Base-by-base conservation (phyloP, 495 filamentous ascomycete genomes). In the Xeromyces bisporus region DNA sequence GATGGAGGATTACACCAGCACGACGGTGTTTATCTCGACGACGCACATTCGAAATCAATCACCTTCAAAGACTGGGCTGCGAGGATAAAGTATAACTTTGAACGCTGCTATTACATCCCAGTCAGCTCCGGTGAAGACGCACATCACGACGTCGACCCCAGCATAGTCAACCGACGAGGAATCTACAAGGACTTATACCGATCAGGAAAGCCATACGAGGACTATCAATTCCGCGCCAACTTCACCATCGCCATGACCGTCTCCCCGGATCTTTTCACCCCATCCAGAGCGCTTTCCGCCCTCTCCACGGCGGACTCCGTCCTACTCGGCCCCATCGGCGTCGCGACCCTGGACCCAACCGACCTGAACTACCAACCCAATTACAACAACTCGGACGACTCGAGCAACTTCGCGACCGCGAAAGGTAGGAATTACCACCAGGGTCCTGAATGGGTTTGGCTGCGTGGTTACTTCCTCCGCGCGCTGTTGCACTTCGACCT, bases 401-500 rank as follows among this genome's bases (percentile, higher is more conserved):
- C 72, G 7, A 70, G 66, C 21, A 80, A 93, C 47, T 96, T 93
- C 46, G 67, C 76, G 1, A 94, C 84, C 0, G 71, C 77, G 34
- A 96, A 96, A 44, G 91, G 91, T 9, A 65, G 91, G 11, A 94
- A 93, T 47, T 99, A 99, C 51, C 91, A 99, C 49, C 89, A 96
- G 52, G 91, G 91, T 1, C 91, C 91, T 0, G 91, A 99, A 53
- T 99, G 91, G 91, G 60, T 93, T n/a, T 99, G 91, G 91, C 91
- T 85, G 1, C 82, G 80, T 3, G 91, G 91, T 6, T 99, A 80
- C 64, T 96, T 87, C 62, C 62, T 94, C 10, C 69, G 91, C 21
- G 91, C 91, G 1, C 58, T 99, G 34, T 60, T 96, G 31, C 77
- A 80, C 49, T 94, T 96, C 46, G 87, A 93, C 52, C 61, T 94